Base-by-base conservation (phyloP, 169 alveolate genomes). In the Cryptosporidium ryanae region DNA sequence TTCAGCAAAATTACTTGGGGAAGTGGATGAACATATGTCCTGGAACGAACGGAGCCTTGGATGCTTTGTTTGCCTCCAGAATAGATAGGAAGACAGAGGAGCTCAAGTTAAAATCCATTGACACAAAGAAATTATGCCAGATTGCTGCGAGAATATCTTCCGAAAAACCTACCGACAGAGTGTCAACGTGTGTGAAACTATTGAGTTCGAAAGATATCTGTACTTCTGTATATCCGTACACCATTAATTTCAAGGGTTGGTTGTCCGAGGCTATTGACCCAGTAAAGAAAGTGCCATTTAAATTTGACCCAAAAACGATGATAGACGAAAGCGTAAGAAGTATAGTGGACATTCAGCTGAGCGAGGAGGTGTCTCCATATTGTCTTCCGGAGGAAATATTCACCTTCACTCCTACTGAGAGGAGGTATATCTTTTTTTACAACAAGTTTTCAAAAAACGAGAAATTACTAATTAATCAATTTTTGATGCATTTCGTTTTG, bases 321-420 rank as follows among this genome's bases (percentile, higher is more conserved):
- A 59, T 76, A n/a, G 87, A 76, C 25, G 87, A 76, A 48, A 76
- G 65, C 18, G 18, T 76, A 23, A 61, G 29, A 3, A 34, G 21
- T 23, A 76, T 76, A 55, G 87, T 76, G 17, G 63, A 55, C 12
- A 61, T 76, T 29, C 68, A 55, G 25, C 10, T 76, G 15, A 59
- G 27, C 7, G 27, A 32, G 13, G 71, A 59, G 64, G 21, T 76
- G 10, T 71, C 87, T 43, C 76, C 68, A 6, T 76, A 59, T 7
- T 76, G 87, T 38, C 15, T 76, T n/a, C 87, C 87, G 2, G 65
- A 76, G 23, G 87, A 76, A 64, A 76, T 76, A 18, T 76, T 76
- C 18, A 43, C 87, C 2, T 61, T 43, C 27, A 17, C 29, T 7
- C 87, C 87, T 76, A 3, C 49, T 7, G 29, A 27, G 2, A 55